Evolutionary conservation across 1,139 yeast genomes (phyloP).

Genomic region (Geotrichum candidum): DNA sequence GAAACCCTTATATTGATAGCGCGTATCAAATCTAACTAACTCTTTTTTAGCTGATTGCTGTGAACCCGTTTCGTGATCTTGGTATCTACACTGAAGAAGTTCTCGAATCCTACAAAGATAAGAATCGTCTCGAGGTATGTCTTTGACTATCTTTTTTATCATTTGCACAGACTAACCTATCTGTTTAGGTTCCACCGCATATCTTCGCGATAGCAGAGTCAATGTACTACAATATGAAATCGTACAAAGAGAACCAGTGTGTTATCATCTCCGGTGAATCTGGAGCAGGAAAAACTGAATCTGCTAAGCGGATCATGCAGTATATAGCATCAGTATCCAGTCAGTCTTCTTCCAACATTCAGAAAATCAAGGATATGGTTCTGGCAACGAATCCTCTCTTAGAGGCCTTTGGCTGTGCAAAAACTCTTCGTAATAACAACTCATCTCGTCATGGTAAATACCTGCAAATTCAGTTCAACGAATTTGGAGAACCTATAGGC

Average conservation of each 20-base stretch:
- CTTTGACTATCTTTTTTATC: neutral
- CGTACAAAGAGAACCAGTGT: conserved; percentile 93
- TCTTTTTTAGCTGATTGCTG: conserved; percentile 58
- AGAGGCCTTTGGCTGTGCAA: conserved; percentile 99
- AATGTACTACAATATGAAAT: conserved; percentile 92
- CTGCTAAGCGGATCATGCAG: conserved; percentile 98
- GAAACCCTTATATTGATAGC: neutral
- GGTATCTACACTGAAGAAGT: conserved; percentile 86
- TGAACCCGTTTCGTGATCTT: conserved; percentile 91
- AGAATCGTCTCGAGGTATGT: conserved; percentile 75
- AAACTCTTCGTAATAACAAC: conserved; percentile 90
- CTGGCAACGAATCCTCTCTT: conserved; percentile 93
- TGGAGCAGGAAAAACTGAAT: conserved; percentile 98
- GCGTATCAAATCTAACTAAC: neutral
- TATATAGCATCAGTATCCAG: conserved; percentile 87
- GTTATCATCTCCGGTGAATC: conserved; percentile 98
- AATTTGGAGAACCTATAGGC: conserved; percentile 79
- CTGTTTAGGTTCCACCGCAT: conserved; percentile 71
- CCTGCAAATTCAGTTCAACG: conserved; percentile 82
- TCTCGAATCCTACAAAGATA: conserved; percentile 73
- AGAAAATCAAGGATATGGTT: conserved; percentile 92
- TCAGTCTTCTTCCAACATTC: conserved; percentile 53
- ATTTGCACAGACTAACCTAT: neutral
- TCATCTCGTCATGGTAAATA: conserved; percentile 98
- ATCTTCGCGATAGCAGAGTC: conserved; percentile 97